These are phyloP conservation scores for Avena sativa DNA, from an alignment of 176 grass and related monocot species.

Conservation along the genomic window DNA sequence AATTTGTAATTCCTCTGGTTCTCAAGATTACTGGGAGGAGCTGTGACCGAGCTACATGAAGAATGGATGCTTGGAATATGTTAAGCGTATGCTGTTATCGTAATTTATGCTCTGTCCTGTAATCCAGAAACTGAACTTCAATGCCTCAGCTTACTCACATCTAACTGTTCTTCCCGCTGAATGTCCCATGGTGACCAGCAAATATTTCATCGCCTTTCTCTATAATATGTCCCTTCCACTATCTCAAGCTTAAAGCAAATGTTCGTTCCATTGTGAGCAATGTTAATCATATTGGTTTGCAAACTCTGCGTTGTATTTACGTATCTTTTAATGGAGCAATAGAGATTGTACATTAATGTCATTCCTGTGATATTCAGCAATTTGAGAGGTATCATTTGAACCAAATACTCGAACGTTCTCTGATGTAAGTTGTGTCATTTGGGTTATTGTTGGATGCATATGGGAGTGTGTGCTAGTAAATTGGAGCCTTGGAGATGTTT, in stretches of 20 bases:
- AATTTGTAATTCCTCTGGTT: slow-evolving; percentile 35
- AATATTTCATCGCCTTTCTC: slow-evolving; percentile 29
- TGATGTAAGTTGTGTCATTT: background rate
- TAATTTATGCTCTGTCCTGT: slow-evolving; percentile 32
- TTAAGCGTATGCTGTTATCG: background rate
- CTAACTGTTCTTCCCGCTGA: background rate
- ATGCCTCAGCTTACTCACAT: slow-evolving; percentile 13
- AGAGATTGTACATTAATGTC: slow-evolving; percentile 14
- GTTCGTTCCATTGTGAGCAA: too few species aligned
- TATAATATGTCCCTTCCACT: background rate
- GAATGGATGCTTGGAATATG: slow-evolving; percentile 33
- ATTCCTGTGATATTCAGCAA: background rate
- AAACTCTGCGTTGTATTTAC: background rate
- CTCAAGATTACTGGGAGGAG: background rate
- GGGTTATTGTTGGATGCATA: background rate
- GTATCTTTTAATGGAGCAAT: background rate
- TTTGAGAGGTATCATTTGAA: background rate
- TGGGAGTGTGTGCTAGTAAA: background rate
- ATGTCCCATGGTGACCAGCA: slow-evolving; percentile 2
- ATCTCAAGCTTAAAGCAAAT: background rate
- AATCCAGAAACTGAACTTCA: slow-evolving; percentile 8
- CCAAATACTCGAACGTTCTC: slow-evolving; percentile 11
- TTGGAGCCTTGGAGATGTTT: slow-evolving; percentile 16
- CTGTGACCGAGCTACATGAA: slow-evolving; percentile 8
- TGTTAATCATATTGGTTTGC: background rate